Evolutionary conservation across 371 early-diverging fungal genomes (phyloP).

Genomic region (Mucor mucedo): DNA sequence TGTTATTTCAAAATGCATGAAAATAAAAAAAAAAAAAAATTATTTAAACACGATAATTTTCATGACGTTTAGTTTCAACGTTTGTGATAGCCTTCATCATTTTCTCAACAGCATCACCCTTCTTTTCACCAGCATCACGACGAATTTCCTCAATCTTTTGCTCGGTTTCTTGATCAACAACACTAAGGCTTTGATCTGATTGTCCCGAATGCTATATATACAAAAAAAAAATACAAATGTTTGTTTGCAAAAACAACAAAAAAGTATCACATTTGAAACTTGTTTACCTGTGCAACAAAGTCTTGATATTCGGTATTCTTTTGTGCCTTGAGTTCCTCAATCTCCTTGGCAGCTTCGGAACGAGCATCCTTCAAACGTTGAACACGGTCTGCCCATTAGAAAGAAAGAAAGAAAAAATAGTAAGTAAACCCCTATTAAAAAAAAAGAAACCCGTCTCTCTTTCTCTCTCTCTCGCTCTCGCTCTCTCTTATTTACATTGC

Average conservation of each 20-base stretch:
- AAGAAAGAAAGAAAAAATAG: background rate
- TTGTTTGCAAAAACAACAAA: slow-evolving; percentile 5
- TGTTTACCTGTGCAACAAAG: slow-evolving; percentile 78
- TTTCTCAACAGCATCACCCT: slow-evolving; percentile 72
- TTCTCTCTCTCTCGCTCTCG: background rate
- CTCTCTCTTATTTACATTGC: slow-evolving; percentile 71
- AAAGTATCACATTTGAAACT: background rate
- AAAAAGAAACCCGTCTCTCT: background rate
- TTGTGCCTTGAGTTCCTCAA: slow-evolving; percentile 82
- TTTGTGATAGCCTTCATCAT: slow-evolving; percentile 73
- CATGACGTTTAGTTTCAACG: slow-evolving; percentile 77
- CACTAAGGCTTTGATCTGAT: slow-evolving; percentile 68
- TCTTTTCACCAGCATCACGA: slow-evolving; percentile 68
- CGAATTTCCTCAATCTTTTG: slow-evolving; percentile 73
- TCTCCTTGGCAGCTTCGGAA: slow-evolving; percentile 91
- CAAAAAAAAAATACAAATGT: background rate
- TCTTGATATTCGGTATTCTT: slow-evolving; percentile 84
- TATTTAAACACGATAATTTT: slow-evolving; percentile 55
- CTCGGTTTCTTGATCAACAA: slow-evolving; percentile 83
- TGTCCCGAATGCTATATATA: slow-evolving; percentile 74
- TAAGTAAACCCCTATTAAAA: background rate
- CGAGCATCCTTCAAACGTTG: slow-evolving; percentile 94
- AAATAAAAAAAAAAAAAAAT: slow-evolving; percentile 8
- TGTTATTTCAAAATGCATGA: background rate
- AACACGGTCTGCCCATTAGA: slow-evolving; percentile 75